Base-by-base conservation (phyloP, 2,329 filamentous ascomycete species). In the Microcyclospora tardicrescens region DNA sequence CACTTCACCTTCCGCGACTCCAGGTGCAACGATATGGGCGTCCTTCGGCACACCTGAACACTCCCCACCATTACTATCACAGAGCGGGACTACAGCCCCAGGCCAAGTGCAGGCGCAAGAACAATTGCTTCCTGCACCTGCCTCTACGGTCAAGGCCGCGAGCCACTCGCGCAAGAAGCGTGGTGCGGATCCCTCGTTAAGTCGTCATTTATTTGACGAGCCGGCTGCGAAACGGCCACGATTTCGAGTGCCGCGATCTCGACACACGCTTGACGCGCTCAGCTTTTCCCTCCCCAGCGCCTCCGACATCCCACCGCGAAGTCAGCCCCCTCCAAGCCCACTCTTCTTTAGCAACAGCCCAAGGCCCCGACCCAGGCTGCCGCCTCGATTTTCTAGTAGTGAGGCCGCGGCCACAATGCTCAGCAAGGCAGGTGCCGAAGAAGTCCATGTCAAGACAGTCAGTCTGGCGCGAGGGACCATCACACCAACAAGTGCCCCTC, bases 341-440 rank as follows among this genome's bases (percentile, higher is more conserved):
- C 59, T 73, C 6, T 73, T 73, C 63, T 71, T 73, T 53, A 69
- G 67, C 28, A 60, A 69, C 43, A 62, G 56, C 35, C 60, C 57
- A 12, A 39, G 53, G n/a, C 59, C 54, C 29, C 58, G 66, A 6
- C 69, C 67, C 9, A 52, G 54, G 28, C 60, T 72, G 33, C 68
- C 67, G 13, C 52, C 60, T 28, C 74, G 69, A 63, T 79, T 66
- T 71, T 76, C 54, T 58, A 74, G 60, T 58, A 69, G 59, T 59
- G 72, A 62, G 62, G 69, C 61, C 59, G 74, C 72, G 44, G 69
- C 73, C 24, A 84, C 57, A 48, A 80, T 67, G 60, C 61, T 71
- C 44, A 67, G 62, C 51, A 69, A 67, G 47, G 61, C 66, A n/a
- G 62, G 60, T 12, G 55, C 50, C n/a, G 68, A 71, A 43, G 68